Conservation (phyloP, 2,329 filamentous ascomycete species). For the Didymosphaeria variabile region DNA sequence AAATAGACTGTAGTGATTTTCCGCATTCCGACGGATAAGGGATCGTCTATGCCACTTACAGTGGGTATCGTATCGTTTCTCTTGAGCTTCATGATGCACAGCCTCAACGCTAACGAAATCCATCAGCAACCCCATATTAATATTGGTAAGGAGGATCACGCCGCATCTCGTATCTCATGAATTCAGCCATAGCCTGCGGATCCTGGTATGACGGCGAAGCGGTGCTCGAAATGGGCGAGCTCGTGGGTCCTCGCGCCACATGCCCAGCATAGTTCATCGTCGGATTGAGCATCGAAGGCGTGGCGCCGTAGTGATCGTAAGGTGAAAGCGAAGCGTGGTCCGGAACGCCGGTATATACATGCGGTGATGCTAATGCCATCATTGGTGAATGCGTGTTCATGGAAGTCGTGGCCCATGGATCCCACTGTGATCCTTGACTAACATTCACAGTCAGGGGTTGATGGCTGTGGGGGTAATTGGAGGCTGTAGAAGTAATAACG, state of each 20-base stretch:
- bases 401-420: constrained; percentile 26
- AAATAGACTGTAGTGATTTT: not conserved
- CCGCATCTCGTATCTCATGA: constrained; percentile 23
- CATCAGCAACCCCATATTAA: constrained; percentile 21
- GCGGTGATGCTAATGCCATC: constrained; percentile 27
- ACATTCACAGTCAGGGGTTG: constrained; percentile 20
- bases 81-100: constrained; percentile 9
- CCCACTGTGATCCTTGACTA: constrained; percentile 27
- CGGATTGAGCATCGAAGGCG: constrained; percentile 26
- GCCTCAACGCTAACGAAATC: constrained; percentile 16
- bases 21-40: not conserved
- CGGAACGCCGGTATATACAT: constrained; percentile 16
- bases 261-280: constrained; percentile 25
- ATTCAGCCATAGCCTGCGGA: constrained; percentile 24
- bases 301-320: constrained; percentile 27
- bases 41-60: constrained; percentile 8
- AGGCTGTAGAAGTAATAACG: constrained; percentile 21
- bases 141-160: constrained; percentile 29
- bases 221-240: constrained; percentile 23
- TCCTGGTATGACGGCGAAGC: constrained; percentile 30
- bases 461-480: constrained; percentile 25
- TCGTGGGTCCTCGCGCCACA: constrained; percentile 20
- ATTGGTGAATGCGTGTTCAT: constrained; percentile 26
- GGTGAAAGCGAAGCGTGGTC: constrained; percentile 17
- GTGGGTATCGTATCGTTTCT: constrained; percentile 9